A percentile compares a stretch with the other conserved stretches of the same genome.
These are phyloP conservation scores for Coniophora puteana DNA, from an alignment of 1,284 basidiomycete species.

Conservation along the genomic window DNA sequence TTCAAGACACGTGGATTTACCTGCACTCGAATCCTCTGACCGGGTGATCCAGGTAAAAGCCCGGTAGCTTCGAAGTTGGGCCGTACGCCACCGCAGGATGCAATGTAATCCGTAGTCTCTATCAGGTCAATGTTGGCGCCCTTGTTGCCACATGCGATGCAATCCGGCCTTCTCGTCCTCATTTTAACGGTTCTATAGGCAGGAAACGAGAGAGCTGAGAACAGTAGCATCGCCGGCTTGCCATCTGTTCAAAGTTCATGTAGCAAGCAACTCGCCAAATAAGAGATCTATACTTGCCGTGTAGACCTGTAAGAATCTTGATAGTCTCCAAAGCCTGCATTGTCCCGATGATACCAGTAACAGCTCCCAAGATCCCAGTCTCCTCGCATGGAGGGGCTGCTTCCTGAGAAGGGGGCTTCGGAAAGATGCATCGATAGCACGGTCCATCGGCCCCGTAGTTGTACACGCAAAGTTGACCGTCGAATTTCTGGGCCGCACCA, in stretches of 20 bases:
- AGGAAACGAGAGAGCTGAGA: constrained; percentile 64
- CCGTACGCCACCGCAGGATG: constrained; percentile 69
- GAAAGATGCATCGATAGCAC: constrained; percentile 95
- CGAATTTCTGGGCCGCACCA: constrained; percentile 89
- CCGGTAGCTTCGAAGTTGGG: constrained; percentile 64
- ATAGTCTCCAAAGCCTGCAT: constrained; percentile 91
- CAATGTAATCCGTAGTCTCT: constrained; percentile 65
- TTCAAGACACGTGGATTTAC: constrained; percentile 26
- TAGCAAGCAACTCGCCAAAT: constrained; percentile 3
- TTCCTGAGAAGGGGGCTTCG: constrained; percentile 62
- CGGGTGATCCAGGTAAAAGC: constrained; percentile 31
- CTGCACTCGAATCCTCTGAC: constrained; percentile 46
- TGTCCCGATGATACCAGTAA: constrained; percentile 90
- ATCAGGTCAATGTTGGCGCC: constrained; percentile 41
- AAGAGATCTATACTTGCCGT: constrained; percentile 47
- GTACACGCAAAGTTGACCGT: constrained; percentile 89
- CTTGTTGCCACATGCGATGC: constrained; percentile 57
- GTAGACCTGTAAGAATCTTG: constrained; percentile 72
- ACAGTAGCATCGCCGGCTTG: constrained; percentile 64
- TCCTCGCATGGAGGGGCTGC: constrained; percentile 82
- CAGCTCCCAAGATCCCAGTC: constrained; percentile 85
- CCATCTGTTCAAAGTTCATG: constrained; percentile 37
- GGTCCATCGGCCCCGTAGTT: constrained; percentile 69
- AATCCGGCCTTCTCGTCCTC: constrained; percentile 59
- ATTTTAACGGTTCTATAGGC: constrained; percentile 85